These are phyloP conservation scores for Candida albicans DNA, from an alignment of 1,139 yeast species.

Conservation along the genomic window DNA sequence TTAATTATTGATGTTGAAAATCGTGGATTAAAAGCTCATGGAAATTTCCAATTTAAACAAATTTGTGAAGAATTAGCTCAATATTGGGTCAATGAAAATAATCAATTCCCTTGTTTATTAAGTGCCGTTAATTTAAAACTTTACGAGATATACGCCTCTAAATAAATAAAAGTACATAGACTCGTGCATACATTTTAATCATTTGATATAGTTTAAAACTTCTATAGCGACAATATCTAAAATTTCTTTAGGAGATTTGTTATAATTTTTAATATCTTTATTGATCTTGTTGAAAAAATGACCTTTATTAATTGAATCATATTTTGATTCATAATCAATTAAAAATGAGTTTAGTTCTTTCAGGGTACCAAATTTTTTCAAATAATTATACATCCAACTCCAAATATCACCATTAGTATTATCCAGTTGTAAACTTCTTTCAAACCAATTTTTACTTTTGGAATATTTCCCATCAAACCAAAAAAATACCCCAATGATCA, in stretches of 20 bases:
- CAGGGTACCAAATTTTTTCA: conserved; percentile 22
- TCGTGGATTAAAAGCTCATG: conserved; percentile 42
- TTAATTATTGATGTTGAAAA: conserved; percentile 39
- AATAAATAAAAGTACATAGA: too few relatives aligned
- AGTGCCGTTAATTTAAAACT: conserved; percentile 73
- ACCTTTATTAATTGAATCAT: conserved; percentile 60
- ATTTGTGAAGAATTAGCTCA: conserved; percentile 58
- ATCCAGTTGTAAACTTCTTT: conserved; percentile 59
- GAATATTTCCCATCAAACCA: conserved; percentile 66
- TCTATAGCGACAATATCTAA: conserved; percentile 25
- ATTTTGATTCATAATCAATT: conserved; percentile 24
- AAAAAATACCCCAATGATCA: conserved; percentile 66
- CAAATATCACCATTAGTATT: conserved; percentile 71
- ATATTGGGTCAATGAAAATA: conserved; percentile 68
- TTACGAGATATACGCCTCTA: conserved; percentile 38
- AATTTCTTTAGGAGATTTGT: conserved; percentile 35
- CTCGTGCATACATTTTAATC: neutral
- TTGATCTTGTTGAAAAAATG: conserved; percentile 51
- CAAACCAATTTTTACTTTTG: conserved; percentile 76
- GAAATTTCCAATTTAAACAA: conserved; percentile 43
- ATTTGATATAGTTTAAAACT: conserved; percentile 3
- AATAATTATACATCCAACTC: conserved; percentile 62
- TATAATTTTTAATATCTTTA: conserved; percentile 45
- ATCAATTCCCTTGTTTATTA: conserved; percentile 76
- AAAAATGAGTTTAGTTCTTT: conserved; percentile 22